Evolutionary conservation across 257 asterid species (phyloP), one percentile per base, ranked within the genome.

Genomic region (Nemophila menziesii): DNA sequence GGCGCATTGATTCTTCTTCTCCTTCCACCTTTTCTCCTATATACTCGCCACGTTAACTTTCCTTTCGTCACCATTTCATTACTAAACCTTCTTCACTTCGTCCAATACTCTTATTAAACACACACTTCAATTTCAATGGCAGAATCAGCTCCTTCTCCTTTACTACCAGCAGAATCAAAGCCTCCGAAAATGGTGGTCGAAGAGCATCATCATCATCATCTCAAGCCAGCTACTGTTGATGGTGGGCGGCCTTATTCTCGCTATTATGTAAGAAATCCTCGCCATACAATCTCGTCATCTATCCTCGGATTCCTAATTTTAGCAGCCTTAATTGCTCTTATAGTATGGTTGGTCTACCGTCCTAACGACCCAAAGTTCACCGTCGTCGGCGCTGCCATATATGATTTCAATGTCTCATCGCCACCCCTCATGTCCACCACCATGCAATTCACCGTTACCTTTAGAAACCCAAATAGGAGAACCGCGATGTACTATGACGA

Each of bases 361-460:
- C 86, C 93, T 46, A 66, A 63, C 40, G 38, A 58, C 15, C 90
- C 93, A 2, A 67, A 43, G 46, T 81, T 78, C 77, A 33, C 51
- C 4, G 80, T 81, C 5, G 64, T 78, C 11, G 60, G 66, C 38
- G 76, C 71, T 55, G 77, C 82, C 68, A 47, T 74, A 0, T 64
- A 66, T 39, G 51, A 65, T 5, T 73, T 78, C 33, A 74, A 78
- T 70, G 13, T 55, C 59, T 49, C 74, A 44, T 33, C 73, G 0
- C 72, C 72, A 3, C 71, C 78, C 6, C 60, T 65, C 56, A 23
- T 80, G 13, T 64, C 74, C 52, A 55, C 71, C 24, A 51, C 58
- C 56, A 63, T 74, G 76, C 90, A 78, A 69, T 72, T 78, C 76
- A 65, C 90, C 0, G 57, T 74, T 45, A 65, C 59, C 22, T 49